phyloP scores from a whole-genome alignment of 2,329 filamentous ascomycete genomes.

The Teratosphaeria gauchensis region DNA sequence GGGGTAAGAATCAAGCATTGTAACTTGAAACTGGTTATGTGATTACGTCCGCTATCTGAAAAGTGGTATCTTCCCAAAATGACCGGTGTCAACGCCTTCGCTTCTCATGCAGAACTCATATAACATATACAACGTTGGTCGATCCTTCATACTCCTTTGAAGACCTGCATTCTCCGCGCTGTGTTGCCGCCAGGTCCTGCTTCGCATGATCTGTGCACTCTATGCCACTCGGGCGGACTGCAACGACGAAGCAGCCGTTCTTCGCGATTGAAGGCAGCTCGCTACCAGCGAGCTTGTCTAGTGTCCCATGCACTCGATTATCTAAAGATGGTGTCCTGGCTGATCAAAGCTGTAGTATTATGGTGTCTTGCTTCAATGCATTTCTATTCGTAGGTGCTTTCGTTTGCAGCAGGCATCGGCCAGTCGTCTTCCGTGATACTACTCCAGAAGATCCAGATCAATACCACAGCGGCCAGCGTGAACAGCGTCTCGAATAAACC shows the following conservation, averaged over 20 bases:
- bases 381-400: constrained; percentile 17
- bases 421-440: constrained; percentile 99
- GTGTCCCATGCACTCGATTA: not conserved
- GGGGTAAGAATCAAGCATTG: not conserved
- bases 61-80: not conserved
- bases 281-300: not conserved
- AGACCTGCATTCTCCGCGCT: not conserved
- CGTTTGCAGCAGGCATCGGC: constrained; percentile 49
- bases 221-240: not conserved
- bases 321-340: not conserved
- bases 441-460: constrained; percentile 93
- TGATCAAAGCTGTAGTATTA: not conserved
- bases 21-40: not conserved
- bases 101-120: not conserved
- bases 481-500: constrained; percentile 89
- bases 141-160: not conserved
- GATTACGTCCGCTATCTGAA: not conserved
- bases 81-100: not conserved
- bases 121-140: not conserved
- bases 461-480: constrained; percentile 71
- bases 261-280: not conserved
- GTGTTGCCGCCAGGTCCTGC: not conserved
- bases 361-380: no score
- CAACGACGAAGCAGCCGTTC: not conserved
- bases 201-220: not conserved